Evolutionary conservation across 1,284 basidiomycete species (phyloP).

Genomic region (Heterobasidion irregulare): DNA sequence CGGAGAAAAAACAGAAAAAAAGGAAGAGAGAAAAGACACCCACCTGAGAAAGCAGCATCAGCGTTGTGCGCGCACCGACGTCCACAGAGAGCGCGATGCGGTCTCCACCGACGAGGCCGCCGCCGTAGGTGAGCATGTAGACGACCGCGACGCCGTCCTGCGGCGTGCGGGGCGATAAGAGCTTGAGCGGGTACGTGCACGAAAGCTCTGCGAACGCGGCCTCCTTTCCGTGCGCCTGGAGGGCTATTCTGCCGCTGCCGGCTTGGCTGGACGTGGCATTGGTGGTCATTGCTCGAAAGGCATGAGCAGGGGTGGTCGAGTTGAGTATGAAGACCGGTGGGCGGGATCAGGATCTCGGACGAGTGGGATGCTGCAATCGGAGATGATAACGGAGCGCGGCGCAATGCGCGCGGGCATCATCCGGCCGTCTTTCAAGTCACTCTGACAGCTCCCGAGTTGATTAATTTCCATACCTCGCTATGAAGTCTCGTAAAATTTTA

Average conservation of each 20-base stretch:
- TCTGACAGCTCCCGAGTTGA: too few species aligned
- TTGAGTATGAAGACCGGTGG: background rate
- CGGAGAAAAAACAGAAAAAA: background rate
- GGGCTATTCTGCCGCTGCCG: slow-evolving; percentile 47
- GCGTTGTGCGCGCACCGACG: slow-evolving; percentile 45
- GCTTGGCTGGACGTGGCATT: slow-evolving; percentile 13
- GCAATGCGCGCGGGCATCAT: too few species aligned
- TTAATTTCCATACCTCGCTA: too few species aligned
- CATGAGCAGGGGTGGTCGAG: background rate
- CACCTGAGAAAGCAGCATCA: slow-evolving; percentile 80
- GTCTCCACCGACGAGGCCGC: slow-evolving; percentile 90
- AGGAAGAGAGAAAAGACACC: slow-evolving; percentile 13
- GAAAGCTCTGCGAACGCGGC: slow-evolving; percentile 70
- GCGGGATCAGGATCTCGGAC: too few species aligned
- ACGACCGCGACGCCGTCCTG: slow-evolving; percentile 52
- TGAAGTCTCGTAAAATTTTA: too few species aligned
- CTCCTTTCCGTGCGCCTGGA: slow-evolving; percentile 41
- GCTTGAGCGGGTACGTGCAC: slow-evolving; percentile 86
- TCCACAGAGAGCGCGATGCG: slow-evolving; percentile 55
- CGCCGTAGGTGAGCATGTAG: slow-evolving; percentile 87
- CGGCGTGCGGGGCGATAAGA: slow-evolving; percentile 63
- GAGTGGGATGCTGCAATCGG: too few species aligned
- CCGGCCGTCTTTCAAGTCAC: too few species aligned
- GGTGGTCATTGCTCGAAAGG: background rate
- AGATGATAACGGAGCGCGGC: too few species aligned